phyloP scores from a whole-genome alignment of 1,139 yeast species.

The Diutina siamensis region DNA sequence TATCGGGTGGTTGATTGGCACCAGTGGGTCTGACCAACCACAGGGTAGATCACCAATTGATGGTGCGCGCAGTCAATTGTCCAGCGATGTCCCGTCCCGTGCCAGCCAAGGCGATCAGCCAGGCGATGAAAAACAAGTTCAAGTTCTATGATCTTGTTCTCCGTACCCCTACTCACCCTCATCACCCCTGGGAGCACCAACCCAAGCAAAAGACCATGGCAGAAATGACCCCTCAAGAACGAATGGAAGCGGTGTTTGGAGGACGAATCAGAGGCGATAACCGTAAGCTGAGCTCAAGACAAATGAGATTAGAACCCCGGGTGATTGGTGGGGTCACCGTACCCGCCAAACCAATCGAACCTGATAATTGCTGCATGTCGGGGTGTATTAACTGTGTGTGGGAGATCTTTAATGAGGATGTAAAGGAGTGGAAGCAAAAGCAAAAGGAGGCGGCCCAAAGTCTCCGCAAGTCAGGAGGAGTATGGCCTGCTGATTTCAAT shows the following conservation, averaged over 20 bases:
- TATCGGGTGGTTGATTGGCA: too few relatives aligned
- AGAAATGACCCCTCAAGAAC: conserved; percentile 30
- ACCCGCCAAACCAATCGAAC: conserved; percentile 74
- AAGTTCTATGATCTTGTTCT: conserved; percentile 4
- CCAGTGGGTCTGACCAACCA: too few relatives aligned
- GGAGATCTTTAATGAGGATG: conserved; percentile 83
- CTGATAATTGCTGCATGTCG: conserved; percentile 95
- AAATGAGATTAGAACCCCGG: conserved; percentile 29
- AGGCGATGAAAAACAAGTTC: conserved; percentile 3
- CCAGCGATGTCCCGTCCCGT: background rate
- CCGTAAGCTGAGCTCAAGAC: conserved; percentile 35
- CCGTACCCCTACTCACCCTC: conserved; percentile 2
- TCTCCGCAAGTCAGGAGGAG: conserved; percentile 36
- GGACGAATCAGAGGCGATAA: conserved; percentile 47
- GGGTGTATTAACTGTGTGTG: conserved; percentile 96
- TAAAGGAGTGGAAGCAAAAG: conserved; percentile 64
- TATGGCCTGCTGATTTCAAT: conserved; percentile 77
- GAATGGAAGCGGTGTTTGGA: conserved; percentile 44
- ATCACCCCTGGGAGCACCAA: background rate
- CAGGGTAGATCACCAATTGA: too few relatives aligned
- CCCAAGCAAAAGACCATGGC: background rate
- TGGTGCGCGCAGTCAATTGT: too few relatives aligned
- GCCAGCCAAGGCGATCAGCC: background rate
- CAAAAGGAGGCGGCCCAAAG: conserved; percentile 51
- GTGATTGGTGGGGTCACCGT: conserved; percentile 63